Base-by-base conservation (phyloP, 2,329 filamentous ascomycete genomes). In the Botrytis squamosa region DNA sequence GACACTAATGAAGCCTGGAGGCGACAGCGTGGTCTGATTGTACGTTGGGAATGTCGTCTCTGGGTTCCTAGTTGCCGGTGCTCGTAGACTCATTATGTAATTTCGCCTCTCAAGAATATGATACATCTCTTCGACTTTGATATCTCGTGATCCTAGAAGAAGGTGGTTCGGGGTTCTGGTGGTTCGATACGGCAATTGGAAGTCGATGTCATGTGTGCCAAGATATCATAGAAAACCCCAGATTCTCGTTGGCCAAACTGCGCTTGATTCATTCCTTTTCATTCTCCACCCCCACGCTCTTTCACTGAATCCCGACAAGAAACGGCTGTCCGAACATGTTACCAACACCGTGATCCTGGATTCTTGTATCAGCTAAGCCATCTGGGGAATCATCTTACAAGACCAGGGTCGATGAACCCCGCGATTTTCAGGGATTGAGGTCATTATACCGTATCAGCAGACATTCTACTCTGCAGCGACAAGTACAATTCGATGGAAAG, bases 371-470 rank as follows among this genome's bases (percentile, higher is more conserved):
- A 67, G 40, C 70, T 67, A 72, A 40, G 44, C 70, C 70, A n/a
- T 52, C 60, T 44, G 29, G 20, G 33, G 22, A 69, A 60, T 40
- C 22, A 59, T 72, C 71, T 67, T 69, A 59, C 55, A 49, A 40
- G 38, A 40, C 62, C n/a, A 70, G 66, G 44, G 38, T 66, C 68
- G 25, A 36, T 57, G 44, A 57, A 64, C 71, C 71, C 55, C 71
- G 71, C 71, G 57, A 55, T 46, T 49, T n/a, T 42, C 42, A 70
- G n/a, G 44, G 44, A 44, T 62, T n/a, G 65, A 70, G 57, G 66
- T 70, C 66, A 73, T 70, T 55, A 73, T 64, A 33, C 57, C 44
- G n/a, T 36, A 73, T 73, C 71, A 70, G 71, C 71, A 70, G 71
- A 73, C 71, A 29, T 70, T 70, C 25, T 16, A 69, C 57, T 42